Base-by-base conservation (phyloP, 495 filamentous ascomycete genomes). In the Podospora fimiseda region DNA sequence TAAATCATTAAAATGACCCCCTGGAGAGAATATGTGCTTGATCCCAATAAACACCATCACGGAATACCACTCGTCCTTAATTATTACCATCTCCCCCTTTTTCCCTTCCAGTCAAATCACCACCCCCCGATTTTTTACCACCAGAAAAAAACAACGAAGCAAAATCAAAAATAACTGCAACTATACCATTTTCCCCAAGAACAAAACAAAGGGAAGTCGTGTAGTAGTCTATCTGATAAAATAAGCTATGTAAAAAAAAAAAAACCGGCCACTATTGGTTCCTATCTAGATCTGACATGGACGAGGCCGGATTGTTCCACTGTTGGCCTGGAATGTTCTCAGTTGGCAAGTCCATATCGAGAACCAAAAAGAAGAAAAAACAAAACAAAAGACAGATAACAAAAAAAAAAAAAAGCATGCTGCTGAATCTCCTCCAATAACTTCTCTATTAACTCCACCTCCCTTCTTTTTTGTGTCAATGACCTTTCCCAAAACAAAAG, bases 221-320 rank as follows among this genome's bases (percentile, higher is more conserved):
- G n/a, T n/a, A n/a, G 18, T 46, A 1, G 23, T 16, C 13, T 24
- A 23, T n/a, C n/a, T n/a, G n/a, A n/a, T n/a, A n/a, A n/a, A 19
- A 37, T 39, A 41, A 36, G 23, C 6, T 20, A 23, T n/a, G 36
- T 67, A 57, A 67, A 56, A 18, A 62, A 67, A n/a, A n/a, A n/a
- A n/a, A n/a, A n/a, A n/a, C n/a, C n/a, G n/a, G 58, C 51, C 62
- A 60, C 62, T 67, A 65, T 63, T 51, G 61, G 60, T 60, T 57
- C 52, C 45, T 60, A 58, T 61, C 55, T 67, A 65, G n/a, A n/a
- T 65, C 57, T 43, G 52, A 67, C 62, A 67, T 67, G 64, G 62
- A 61, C 64, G 62, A 61, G 56, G 60, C 56, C 62, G 41, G 39
- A 52, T 14, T 64, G 55, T 62, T 62, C 57, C 59, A 60, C 59